Conservation (phyloP, 306 rosid species). For the Hylodesmum podocarpum region DNA sequence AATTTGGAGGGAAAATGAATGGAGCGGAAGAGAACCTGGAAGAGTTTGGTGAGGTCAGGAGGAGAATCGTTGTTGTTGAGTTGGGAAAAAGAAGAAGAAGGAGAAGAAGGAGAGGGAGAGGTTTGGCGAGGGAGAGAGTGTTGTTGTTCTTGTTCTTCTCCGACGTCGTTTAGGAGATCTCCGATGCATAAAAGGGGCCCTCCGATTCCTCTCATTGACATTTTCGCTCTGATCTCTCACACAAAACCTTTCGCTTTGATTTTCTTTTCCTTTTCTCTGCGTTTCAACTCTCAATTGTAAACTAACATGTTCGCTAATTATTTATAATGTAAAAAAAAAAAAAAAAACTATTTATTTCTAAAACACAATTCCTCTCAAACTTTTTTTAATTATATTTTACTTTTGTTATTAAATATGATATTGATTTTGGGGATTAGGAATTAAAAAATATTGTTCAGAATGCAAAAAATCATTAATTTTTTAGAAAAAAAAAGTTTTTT, state of each 20-base stretch:
- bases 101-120: slow-evolving; percentile 30
- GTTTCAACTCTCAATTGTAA: no score
- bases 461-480: no score
- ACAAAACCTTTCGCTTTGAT: neutral
- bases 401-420: no score
- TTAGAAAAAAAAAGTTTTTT: no score
- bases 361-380: no score
- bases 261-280: neutral
- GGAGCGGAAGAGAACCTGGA: slow-evolving; percentile 54
- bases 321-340: no score
- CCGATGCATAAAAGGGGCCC: slow-evolving; percentile 90
- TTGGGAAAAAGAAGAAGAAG: slow-evolving; percentile 38
- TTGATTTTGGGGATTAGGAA: no score
- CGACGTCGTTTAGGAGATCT: slow-evolving; percentile 85
- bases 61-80: slow-evolving; percentile 13
- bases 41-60: slow-evolving; percentile 66
- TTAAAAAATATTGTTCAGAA: no score
- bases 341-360: no score
- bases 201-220: slow-evolving; percentile 73
- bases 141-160: slow-evolving; percentile 43
- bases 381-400: no score
- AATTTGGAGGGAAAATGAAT: no score
- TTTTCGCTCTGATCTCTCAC: neutral
- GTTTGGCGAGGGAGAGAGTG: neutral
- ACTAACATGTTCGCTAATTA: no score